Base-by-base conservation (phyloP, 2,329 filamentous ascomycete species). In the Davidsoniella virescens region DNA sequence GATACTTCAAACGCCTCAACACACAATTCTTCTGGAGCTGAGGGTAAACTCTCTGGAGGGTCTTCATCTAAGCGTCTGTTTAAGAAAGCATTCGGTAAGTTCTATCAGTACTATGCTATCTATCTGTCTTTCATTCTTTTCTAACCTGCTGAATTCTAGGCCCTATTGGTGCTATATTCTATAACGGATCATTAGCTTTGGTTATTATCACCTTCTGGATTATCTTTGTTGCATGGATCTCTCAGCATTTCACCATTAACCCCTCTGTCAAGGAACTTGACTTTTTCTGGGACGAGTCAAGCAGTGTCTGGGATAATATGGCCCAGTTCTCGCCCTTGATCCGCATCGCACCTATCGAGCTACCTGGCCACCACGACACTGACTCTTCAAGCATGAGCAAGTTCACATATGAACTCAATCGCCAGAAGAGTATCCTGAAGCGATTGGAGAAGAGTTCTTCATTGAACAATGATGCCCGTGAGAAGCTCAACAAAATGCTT, bases 401-500 rank as follows among this genome's bases (percentile, higher is more conserved):
- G 5, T 56, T 62, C 3, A 54, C 53, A 29, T 59, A 61, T 8
- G 56, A 67, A 1, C 65, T 71, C 17, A 58, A 64, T 3, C 52
- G 47, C 39, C 52, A 53, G 36, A 47, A 50, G 39, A 48, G 41
- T 6, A 38, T n/a, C 2, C 47, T 53, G 6, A 46, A 39, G 18
- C 16, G 12, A 16, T 23, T 53, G 4, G 44, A 53, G 33, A 45
- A 43, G 12, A 53, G 40, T 14, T 26, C 29, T 17, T 50, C 51
- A 39, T 37, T 53, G 10, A 48, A 50, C 16, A 47, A 39, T 0
- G 59, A 58, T 2, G 63, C 67, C 0, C 56, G 71, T 4, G 56
- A 67, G 12, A 66, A 67, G 33, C 58, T 82, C 2, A 59, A 71
- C 44, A 57, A 63, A 0, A 62, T 72, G 3, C 61, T 85, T 2